Conservation (phyloP, 2,329 filamentous ascomycete species). For the Cryoendolithus antarcticus region DNA sequence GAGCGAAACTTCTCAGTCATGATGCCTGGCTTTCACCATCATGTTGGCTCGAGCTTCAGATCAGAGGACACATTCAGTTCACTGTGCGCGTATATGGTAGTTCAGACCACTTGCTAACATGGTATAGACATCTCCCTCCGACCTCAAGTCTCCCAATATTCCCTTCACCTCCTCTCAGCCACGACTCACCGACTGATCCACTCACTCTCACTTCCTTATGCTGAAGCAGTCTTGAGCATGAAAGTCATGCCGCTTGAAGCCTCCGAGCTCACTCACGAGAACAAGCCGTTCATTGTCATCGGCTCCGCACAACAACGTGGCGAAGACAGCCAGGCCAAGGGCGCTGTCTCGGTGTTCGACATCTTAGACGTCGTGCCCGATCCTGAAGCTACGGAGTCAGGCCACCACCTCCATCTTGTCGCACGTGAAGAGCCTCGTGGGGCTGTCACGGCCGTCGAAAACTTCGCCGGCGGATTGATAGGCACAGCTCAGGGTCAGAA, state of each 20-base stretch:
- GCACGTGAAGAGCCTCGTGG: conserved; percentile 87
- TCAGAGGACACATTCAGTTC: too few species aligned
- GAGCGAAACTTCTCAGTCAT: conserved; percentile 5
- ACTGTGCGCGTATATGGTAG: too few species aligned
- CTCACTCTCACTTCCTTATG: conserved; percentile 56
- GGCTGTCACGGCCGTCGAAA: conserved; percentile 72
- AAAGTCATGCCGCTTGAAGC: conserved; percentile 76
- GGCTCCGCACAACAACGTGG: conserved; percentile 79
- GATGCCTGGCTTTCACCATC: too few species aligned
- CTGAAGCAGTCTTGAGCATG: conserved; percentile 69
- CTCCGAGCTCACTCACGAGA: conserved; percentile 81
- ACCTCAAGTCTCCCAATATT: conserved; percentile 59
- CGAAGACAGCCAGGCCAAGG: conserved; percentile 78
- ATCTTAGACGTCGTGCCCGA: conserved; percentile 86
- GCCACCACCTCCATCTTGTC: conserved; percentile 71
- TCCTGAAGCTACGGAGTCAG: conserved; percentile 71
- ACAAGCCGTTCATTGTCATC: conserved; percentile 67
- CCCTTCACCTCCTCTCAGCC: conserved; percentile 67
- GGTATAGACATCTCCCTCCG: conserved; percentile 39
- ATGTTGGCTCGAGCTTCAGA: too few species aligned
- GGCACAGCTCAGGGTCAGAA: conserved; percentile 92
- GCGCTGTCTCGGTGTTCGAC: conserved; percentile 81
- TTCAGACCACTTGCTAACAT: conserved; percentile 8
- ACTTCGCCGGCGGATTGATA: conserved; percentile 71
- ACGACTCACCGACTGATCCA: conserved; percentile 70